Conservation (phyloP, 352 stramenopile species). For the Pythium monospermum region DNA sequence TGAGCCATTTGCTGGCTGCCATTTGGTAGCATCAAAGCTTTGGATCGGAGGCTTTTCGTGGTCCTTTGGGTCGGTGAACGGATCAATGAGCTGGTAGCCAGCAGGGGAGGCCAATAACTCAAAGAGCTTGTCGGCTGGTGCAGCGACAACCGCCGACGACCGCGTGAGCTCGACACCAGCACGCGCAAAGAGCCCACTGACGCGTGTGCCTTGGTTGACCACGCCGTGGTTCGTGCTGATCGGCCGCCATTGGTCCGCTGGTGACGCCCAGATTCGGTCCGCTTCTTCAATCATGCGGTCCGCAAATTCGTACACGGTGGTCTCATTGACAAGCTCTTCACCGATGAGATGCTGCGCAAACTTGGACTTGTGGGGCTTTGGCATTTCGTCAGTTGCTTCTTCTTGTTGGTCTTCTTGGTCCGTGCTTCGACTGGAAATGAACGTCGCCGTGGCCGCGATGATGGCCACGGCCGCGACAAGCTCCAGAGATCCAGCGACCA, state of each 20-base stretch:
- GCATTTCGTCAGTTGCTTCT: not conserved
- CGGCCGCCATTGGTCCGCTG: constrained; percentile 1
- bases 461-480: not conserved
- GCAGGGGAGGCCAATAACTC: constrained; percentile 23
- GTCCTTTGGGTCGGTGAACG: constrained; percentile 22
- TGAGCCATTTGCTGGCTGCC: constrained; percentile 3
- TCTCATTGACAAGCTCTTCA: constrained; percentile 22
- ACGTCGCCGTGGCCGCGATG: not conserved
- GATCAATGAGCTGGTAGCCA: constrained; percentile 27
- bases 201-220: constrained; percentile 2
- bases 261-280: constrained; percentile 22
- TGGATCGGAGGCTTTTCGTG: constrained; percentile 20
- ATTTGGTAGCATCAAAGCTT: constrained; percentile 14
- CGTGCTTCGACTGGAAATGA: not conserved
- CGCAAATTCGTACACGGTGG: constrained; percentile 21
- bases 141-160: constrained; percentile 11
- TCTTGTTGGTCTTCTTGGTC: not conserved
- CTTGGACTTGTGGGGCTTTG: not conserved
- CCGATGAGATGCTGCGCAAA: constrained; percentile 19
- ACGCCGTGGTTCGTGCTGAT: constrained; percentile 18
- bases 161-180: constrained; percentile 20
- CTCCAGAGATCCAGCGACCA: not conserved
- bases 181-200: constrained; percentile 17
- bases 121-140: constrained; percentile 22
- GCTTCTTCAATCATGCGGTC: constrained; percentile 26